These are phyloP conservation scores for Scutellaria minor DNA, from an alignment of 257 asterid genomes.

Conservation along the genomic window DNA sequence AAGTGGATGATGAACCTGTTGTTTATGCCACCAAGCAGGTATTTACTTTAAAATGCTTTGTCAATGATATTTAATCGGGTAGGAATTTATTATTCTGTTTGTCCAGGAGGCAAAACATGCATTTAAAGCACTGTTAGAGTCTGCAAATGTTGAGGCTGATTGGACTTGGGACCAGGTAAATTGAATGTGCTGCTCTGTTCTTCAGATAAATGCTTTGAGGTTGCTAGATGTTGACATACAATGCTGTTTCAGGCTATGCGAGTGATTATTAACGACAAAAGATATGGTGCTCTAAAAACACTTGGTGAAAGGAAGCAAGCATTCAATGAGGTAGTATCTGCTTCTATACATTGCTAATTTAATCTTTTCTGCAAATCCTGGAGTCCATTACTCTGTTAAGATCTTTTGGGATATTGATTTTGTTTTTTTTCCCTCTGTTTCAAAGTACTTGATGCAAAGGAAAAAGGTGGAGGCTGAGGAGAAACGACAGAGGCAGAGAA, in stretches of 20 bases:
- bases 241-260: constrained; percentile 80
- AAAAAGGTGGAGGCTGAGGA: constrained; percentile 97
- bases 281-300: constrained; percentile 92
- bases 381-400: constrained; percentile 25
- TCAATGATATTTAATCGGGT: constrained; percentile 23
- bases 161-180: constrained; percentile 99
- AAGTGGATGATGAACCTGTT: constrained; percentile 67
- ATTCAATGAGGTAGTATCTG: constrained; percentile 80
- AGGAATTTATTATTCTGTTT: constrained; percentile 29
- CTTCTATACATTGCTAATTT: constrained; percentile 13
- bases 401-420: constrained; percentile 19
- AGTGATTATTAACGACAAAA: constrained; percentile 84
- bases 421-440: constrained; percentile 5
- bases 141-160: constrained; percentile 89
- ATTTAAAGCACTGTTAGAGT: constrained; percentile 83
- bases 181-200: constrained; percentile 10
- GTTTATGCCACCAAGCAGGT: constrained; percentile 93
- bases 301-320: constrained; percentile 99
- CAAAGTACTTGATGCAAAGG: constrained; percentile 94
- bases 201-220: constrained; percentile 28
- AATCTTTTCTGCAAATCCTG: constrained; percentile 23
- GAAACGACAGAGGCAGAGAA: constrained; percentile 86
- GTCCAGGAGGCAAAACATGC: constrained; percentile 94
- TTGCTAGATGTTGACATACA: constrained; percentile 31
- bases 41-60: constrained; percentile 34